Conservation (phyloP, 495 filamentous ascomycete genomes). For the Penicillium bialowiezense region DNA sequence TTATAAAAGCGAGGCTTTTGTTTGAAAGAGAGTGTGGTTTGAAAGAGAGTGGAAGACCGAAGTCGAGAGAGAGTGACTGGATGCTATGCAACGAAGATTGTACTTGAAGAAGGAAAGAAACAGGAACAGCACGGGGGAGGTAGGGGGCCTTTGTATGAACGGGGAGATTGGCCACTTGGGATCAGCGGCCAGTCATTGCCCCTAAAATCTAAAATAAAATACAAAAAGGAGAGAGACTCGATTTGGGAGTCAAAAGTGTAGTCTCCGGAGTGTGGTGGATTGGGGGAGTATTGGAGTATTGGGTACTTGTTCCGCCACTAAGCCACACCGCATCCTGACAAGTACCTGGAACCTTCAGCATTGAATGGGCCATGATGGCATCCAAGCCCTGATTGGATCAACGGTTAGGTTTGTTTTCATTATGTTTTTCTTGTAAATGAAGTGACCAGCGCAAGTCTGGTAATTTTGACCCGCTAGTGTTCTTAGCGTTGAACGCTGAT, state of each 20-base stretch:
- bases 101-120: conserved; percentile 38
- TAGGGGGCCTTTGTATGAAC: conserved; percentile 42
- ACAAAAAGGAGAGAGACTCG: conserved; percentile 22
- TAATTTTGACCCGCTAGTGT: conserved; percentile 10
- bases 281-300: no score
- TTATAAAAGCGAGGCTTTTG: conserved; percentile 19
- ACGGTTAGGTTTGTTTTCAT: background rate
- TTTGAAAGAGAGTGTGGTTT: conserved; percentile 45
- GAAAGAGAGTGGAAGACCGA: conserved; percentile 57
- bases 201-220: conserved; percentile 3
- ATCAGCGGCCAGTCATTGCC: conserved; percentile 22
- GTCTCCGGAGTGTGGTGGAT: background rate
- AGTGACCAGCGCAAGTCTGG: background rate
- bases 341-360: conserved; percentile 2
- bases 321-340: conserved; percentile 5
- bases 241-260: background rate
- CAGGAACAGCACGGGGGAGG: conserved; percentile 24
- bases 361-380: background rate
- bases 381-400: conserved; percentile 5
- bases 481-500: conserved; percentile 9
- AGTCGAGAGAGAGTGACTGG: conserved; percentile 46
- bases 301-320: conserved; percentile 1
- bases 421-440: background rate
- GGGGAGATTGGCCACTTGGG: conserved; percentile 42
- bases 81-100: conserved; percentile 37